phyloP scores from a whole-genome alignment of 2,329 filamentous ascomycete species.

The Zelopaecilomyces penicillatus region DNA sequence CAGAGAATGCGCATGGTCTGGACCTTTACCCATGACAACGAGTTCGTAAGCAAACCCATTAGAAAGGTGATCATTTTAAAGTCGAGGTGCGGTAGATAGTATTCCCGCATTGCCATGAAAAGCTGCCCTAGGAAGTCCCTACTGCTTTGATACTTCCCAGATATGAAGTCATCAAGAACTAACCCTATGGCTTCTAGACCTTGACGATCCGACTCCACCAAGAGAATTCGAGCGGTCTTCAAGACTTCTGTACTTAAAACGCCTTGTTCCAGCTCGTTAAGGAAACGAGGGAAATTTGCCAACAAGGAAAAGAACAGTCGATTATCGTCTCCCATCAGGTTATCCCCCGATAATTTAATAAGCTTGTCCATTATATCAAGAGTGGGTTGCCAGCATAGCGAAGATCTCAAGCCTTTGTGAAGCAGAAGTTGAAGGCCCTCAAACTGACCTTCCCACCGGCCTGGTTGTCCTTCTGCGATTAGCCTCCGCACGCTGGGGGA shows the following conservation, averaged over 20 bases:
- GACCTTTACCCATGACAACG: slow-evolving; percentile 78
- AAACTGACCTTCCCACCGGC: slow-evolving; percentile 82
- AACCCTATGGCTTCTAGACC: slow-evolving; percentile 58
- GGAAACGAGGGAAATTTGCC: slow-evolving; percentile 82
- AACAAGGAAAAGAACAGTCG: slow-evolving; percentile 79
- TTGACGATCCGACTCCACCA: slow-evolving; percentile 64
- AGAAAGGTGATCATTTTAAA: slow-evolving; percentile 82
- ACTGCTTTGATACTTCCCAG: slow-evolving; percentile 55
- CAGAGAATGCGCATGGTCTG: slow-evolving; percentile 89
- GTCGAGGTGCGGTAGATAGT: slow-evolving; percentile 75
- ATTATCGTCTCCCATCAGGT: slow-evolving; percentile 72
- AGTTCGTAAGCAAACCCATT: slow-evolving; percentile 85
- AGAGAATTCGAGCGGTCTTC: slow-evolving; percentile 60
- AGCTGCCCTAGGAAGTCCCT: slow-evolving; percentile 71
- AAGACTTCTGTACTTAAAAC: slow-evolving; percentile 46
- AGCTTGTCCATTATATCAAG: slow-evolving; percentile 71
- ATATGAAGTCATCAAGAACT: slow-evolving; percentile 62
- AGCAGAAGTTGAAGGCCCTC: slow-evolving; percentile 78
- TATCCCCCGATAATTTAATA: slow-evolving; percentile 68
- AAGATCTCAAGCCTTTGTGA: slow-evolving; percentile 88
- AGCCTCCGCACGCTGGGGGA: slow-evolving; percentile 59
- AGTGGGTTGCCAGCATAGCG: slow-evolving; percentile 69
- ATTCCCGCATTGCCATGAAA: slow-evolving; percentile 63
- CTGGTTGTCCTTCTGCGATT: slow-evolving; percentile 70
- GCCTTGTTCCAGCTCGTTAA: slow-evolving; percentile 66